Evolutionary conservation across 1,139 yeast species (phyloP).

Genomic region (Protomyces inundatus): DNA sequence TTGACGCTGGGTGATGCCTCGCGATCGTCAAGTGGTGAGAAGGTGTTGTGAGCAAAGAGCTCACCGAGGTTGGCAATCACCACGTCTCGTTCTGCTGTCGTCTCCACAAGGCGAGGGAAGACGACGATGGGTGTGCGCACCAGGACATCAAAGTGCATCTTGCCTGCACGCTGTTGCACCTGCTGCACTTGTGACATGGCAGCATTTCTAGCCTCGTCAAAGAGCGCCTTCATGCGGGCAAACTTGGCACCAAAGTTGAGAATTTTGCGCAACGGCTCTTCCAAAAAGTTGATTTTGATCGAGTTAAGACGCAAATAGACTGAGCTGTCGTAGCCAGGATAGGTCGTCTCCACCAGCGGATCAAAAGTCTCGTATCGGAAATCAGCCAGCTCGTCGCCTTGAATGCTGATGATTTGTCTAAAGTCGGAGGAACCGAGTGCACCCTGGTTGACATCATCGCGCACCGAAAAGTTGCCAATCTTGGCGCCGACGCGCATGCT

Average conservation of each 20-base stretch:
- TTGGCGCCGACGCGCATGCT: constrained; percentile 68
- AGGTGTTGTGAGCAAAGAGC: constrained; percentile 62
- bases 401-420: constrained; percentile 68
- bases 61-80: constrained; percentile 79
- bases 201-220: constrained; percentile 81
- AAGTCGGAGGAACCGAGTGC: constrained; percentile 49
- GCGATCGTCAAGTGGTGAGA: constrained; percentile 39
- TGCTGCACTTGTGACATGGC: constrained; percentile 67
- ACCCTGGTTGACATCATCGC: constrained; percentile 69
- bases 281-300: constrained; percentile 67
- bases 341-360: constrained; percentile 34
- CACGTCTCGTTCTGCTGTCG: constrained; percentile 49
- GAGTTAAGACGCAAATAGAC: constrained; percentile 71
- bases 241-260: constrained; percentile 66
- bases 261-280: constrained; percentile 68
- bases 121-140: constrained; percentile 77
- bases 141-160: constrained; percentile 64
- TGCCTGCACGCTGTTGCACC: constrained; percentile 52
- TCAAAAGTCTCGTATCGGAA: constrained; percentile 79
- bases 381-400: constrained; percentile 78
- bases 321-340: constrained; percentile 51
- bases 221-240: constrained; percentile 76
- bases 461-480: constrained; percentile 72
- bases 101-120: constrained; percentile 55
- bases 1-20: constrained; percentile 43